Evolutionary conservation across 1,284 basidiomycete genomes (phyloP).

Genomic region (Peniophora sp.): DNA sequence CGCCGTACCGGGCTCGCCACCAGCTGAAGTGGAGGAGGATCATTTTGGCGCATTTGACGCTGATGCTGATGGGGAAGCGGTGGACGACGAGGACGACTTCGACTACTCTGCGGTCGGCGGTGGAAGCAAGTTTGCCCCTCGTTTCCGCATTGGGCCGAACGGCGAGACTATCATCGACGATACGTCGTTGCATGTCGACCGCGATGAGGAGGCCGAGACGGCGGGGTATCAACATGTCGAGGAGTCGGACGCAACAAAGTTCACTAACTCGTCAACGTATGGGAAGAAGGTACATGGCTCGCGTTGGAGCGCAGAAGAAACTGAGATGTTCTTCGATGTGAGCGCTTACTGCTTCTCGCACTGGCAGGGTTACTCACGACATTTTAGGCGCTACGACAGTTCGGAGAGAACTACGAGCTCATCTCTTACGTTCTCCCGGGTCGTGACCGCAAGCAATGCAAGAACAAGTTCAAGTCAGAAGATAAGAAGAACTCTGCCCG

Average conservation of each 20-base stretch:
- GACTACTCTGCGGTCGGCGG: conserved; percentile 59
- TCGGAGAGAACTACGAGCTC: conserved; percentile 89
- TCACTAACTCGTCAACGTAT: conserved; percentile 80
- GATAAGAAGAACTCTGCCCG: conserved; percentile 70
- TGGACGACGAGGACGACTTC: conserved; percentile 40
- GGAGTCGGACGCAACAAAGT: conserved; percentile 76
- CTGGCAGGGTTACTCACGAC: conserved; percentile 2
- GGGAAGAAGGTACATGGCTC: conserved; percentile 69
- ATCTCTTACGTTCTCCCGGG: conserved; percentile 81
- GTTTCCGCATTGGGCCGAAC: conserved; percentile 74
- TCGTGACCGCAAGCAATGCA: conserved; percentile 82
- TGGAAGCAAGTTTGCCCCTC: conserved; percentile 69
- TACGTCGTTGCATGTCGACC: conserved; percentile 70
- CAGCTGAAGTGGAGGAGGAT: neutral
- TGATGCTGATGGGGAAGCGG: conserved; percentile 5
- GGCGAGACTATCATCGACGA: conserved; percentile 80
- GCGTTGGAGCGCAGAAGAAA: conserved; percentile 81
- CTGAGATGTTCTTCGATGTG: conserved; percentile 79
- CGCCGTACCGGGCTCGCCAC: neutral
- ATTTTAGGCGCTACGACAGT: conserved; percentile 70
- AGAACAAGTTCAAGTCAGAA: conserved; percentile 86
- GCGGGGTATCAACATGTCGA: conserved; percentile 72
- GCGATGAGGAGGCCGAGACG: conserved; percentile 53
- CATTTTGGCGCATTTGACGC: neutral
- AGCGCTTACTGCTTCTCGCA: conserved; percentile 19